phyloP scores from a whole-genome alignment of 2,329 filamentous ascomycete species.

The Neoarthrinium moseri region DNA sequence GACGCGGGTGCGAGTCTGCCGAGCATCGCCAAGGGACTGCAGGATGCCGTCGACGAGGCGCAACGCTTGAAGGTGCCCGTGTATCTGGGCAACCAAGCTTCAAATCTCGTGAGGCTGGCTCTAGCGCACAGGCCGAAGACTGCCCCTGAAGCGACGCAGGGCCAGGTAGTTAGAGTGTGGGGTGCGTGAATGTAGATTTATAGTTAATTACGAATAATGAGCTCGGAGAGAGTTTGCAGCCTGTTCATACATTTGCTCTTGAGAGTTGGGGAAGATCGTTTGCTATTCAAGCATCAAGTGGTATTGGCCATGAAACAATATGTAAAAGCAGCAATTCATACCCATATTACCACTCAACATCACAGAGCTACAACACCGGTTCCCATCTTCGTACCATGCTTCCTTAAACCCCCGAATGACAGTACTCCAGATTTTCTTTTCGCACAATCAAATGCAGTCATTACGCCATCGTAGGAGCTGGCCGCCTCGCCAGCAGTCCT shows the following conservation, averaged over 20 bases:
- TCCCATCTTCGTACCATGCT: background rate
- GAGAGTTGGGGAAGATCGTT: no score
- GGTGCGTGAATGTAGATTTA: no score
- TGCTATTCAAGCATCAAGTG: no score
- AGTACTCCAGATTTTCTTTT: background rate
- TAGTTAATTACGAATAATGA: no score
- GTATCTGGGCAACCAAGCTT: conserved; percentile 38
- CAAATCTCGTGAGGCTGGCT: conserved; percentile 33
- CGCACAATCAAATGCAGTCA: background rate
- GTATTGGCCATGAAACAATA: background rate
- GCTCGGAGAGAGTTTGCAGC: no score
- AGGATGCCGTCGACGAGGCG: conserved; percentile 39
- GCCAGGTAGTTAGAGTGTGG: conserved; percentile 25
- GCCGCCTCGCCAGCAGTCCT: conserved; percentile 8
- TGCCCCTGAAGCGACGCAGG: conserved; percentile 18
- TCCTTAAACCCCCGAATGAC: background rate
- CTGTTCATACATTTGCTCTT: no score
- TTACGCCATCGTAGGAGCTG: conserved; percentile 5
- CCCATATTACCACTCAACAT: background rate
- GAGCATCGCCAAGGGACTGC: conserved; percentile 29
- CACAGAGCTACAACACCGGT: background rate
- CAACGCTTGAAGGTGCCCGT: conserved; percentile 40
- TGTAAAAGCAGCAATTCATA: background rate
- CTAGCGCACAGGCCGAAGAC: conserved; percentile 17
- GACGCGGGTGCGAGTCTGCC: conserved; percentile 23